Base-by-base conservation (phyloP, 2,329 filamentous ascomycete species). In the Xylaria sp. region DNA sequence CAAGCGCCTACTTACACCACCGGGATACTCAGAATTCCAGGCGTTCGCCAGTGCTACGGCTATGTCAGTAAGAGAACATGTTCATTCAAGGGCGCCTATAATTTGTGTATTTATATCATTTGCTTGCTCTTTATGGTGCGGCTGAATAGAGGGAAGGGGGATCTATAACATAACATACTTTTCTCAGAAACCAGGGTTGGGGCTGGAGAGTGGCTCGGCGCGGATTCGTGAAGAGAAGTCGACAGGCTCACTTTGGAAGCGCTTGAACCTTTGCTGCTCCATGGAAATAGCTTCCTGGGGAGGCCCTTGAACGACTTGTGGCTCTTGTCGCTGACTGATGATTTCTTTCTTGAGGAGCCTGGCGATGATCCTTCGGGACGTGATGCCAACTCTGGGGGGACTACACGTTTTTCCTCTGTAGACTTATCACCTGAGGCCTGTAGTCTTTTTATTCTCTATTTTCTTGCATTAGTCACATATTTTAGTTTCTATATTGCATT, bases 171-270 rank as follows among this genome's bases (percentile, higher is more conserved):
- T 69, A 69, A 65, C 65, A 17, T 69, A 69, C 65, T 24, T 42
- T 34, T 65, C 14, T 42, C 63, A 7, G 64, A 55, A 2, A 36
- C 42, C 4, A 61, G 45, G 19, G 34, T 56, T 12, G 48, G 48
- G 19, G 77, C 75, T 1, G 79, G 80, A 4, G 80, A 81, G 27
- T 72, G 71, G 17, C 80, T 80, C n/a, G 76, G 78, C 45, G 84
- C 74, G 4, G 82, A 73, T 9, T 82, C 79, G 32, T 78, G 77
- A 8, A 84, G 70, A 3, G 82, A 84, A 68, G 82, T 84, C 9
- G 81, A 77, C n/a, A 79, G 76, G 59, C 79, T 83, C 67, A 72
- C 79, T 24, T 75, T 71, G 0, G 83, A 83, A 3, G 78, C 78
- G 7, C 62, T 74, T 0, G 82, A 83, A 19, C 76, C 71, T 65